Conservation (phyloP, 306 rosid genomes). For the Trichosanthes cucumerina region DNA sequence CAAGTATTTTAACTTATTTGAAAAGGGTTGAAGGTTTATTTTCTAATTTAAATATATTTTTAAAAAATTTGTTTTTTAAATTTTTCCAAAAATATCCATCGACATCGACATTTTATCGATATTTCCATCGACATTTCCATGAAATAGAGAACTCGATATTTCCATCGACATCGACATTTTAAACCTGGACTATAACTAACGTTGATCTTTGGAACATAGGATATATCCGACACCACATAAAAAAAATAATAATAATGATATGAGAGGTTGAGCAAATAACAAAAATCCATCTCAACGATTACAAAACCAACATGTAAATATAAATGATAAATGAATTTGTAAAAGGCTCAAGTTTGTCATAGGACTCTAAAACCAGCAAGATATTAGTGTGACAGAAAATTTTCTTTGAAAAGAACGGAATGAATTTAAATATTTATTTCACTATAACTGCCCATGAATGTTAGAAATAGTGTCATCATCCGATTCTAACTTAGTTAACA, state of each 20-base stretch:
- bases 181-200: neutral
- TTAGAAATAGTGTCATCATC: neutral
- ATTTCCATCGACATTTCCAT: too few relatives aligned
- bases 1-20: too few relatives aligned
- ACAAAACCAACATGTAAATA: neutral
- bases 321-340: neutral
- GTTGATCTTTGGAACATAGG: neutral
- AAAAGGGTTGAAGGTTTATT: too few relatives aligned
- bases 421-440: neutral
- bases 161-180: too few relatives aligned
- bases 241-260: neutral
- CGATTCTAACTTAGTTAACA: neutral
- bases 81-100: too few relatives aligned
- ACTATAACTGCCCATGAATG: neutral
- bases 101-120: too few relatives aligned
- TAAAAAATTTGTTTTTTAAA: too few relatives aligned
- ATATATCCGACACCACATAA: neutral
- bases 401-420: neutral
- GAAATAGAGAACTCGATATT: too few relatives aligned
- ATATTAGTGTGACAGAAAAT: neutral
- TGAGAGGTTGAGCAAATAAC: neutral
- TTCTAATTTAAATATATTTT: too few relatives aligned
- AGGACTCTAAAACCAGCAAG: neutral
- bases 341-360: neutral
- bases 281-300: neutral